A percentile compares a stretch with the other conserved stretches of the same genome.
These are phyloP conservation scores for Wallacemonas sp. DNA, from an alignment of 208 protist species.

Conservation along the genomic window DNA sequence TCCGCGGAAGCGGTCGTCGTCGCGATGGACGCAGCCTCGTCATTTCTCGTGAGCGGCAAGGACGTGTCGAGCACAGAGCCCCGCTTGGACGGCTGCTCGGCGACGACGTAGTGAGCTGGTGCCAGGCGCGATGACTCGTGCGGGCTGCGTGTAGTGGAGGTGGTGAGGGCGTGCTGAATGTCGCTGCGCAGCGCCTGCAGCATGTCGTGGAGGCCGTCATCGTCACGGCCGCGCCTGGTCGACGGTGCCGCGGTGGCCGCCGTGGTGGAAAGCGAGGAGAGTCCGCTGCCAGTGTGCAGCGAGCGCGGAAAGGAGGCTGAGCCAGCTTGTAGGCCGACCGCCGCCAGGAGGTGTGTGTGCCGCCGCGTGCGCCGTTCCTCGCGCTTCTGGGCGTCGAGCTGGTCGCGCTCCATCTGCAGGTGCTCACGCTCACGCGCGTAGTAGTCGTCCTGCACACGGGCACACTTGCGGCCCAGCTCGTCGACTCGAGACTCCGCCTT, in stretches of 20 bases:
- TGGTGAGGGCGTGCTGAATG: neutral
- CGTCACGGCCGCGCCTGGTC: no score
- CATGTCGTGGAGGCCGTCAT: conserved; percentile 42
- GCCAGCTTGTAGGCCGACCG: neutral
- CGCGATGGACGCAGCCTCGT: no score
- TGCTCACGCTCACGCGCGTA: conserved; percentile 31
- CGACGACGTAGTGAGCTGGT: conserved; percentile 28
- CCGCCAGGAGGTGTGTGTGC: conserved; percentile 20
- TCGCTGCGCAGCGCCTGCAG: conserved; percentile 25
- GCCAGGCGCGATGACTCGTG: neutral
- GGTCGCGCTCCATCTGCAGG: conserved; percentile 26
- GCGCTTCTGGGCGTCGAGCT: conserved; percentile 11
- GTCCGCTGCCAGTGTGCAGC: no score
- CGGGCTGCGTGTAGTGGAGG: neutral
- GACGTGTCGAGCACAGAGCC: no score
- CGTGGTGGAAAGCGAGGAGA: no score
- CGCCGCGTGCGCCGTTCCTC: neutral
- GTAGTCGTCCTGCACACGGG: conserved; percentile 37
- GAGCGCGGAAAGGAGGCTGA: no score
- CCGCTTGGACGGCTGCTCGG: no score
- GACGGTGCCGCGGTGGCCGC: no score
- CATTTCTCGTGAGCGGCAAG: no score
- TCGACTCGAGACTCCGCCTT: conserved; percentile 34
- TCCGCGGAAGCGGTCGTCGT: no score
- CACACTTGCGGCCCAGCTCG: conserved; percentile 41